Evolutionary conservation across 2,329 filamentous ascomycete genomes (phyloP), one percentile per base, ranked within the genome.

Genomic region (Gaeumannomyces tritici): DNA sequence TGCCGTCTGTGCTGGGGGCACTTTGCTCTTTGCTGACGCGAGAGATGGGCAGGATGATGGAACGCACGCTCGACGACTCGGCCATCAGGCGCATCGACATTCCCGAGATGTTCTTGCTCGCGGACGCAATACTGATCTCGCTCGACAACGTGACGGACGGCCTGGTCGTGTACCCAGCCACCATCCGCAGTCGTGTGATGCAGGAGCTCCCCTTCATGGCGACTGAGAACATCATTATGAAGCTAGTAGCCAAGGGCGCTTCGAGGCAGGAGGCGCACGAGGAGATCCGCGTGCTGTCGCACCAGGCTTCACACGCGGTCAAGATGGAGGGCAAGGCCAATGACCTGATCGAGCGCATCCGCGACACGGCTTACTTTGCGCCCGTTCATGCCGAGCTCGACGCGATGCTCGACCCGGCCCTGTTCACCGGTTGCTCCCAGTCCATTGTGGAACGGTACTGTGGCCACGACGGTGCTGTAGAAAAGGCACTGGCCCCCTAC

Each of bases 191-290:
- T 63, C 86, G 83, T 65, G 79, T 96, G 57, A 82, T 86, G 67
- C 83, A 87, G 65, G 90, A 96, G 75, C 83, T 97, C 18, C 93
- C 93, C 1, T 96, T 96, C 76, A 96, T 93, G 89, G 83, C 86
- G 9, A 92, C 87, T 9, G 72, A 69, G 57, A 57, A 63, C 64
- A 60, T 57, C 59, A 90, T 93, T 72, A 92, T 96, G 90, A 86
- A 85, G 67, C 80, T 93, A 62, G 85, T 88, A 31, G 84, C 85
- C 63, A 83, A 87, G 70, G 90, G 90, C 35, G 82, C 79, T 31
- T 89, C 85, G 12, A 80, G 91, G 60, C 91, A 96, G 73, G 90
- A 93, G 28, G 89, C 90, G 1, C 92, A 96, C 75, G 92, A 96
- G 77, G 79, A 93, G 74, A 93, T 96, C 69, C 88, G 89, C 9